A percentile compares a stretch with the other conserved stretches of the same genome.
These are phyloP conservation scores for Auricularia cornea DNA, from an alignment of 768 basidiomycete genomes.

Conservation along the genomic window DNA sequence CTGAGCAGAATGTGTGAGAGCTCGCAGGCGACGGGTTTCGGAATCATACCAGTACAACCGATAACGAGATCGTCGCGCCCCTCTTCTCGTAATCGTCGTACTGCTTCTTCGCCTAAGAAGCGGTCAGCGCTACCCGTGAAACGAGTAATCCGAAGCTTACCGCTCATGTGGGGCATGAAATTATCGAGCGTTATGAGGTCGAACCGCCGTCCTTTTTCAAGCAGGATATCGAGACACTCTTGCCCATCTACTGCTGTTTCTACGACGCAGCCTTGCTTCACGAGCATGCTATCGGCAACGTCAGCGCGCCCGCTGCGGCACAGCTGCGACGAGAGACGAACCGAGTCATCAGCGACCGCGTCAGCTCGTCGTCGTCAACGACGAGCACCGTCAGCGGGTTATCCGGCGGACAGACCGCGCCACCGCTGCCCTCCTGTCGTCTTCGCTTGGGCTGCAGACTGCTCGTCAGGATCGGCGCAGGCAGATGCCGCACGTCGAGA, in stretches of 20 bases:
- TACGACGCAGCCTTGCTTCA: conserved; percentile 29
- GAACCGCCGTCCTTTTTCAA: conserved; percentile 18
- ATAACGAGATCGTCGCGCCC: conserved; percentile 29
- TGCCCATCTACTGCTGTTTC: conserved; percentile 31
- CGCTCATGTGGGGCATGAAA: conserved; percentile 19
- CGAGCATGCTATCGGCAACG: conserved; percentile 25
- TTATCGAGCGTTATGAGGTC: conserved; percentile 33
- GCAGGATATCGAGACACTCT: conserved; percentile 27
- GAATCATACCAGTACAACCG: conserved; percentile 12
- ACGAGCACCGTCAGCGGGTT: conserved; percentile 20
- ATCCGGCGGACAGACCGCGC: background rate
- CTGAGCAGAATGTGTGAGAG: too few species aligned
- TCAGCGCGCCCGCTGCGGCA: background rate
- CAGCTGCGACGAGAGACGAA: background rate
- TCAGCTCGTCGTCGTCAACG: conserved; percentile 31
- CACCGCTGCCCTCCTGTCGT: conserved; percentile 7
- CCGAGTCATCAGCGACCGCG: conserved; percentile 14
- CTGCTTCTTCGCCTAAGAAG: conserved; percentile 28
- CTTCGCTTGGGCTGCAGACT: conserved; percentile 2
- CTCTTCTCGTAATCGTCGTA: conserved; percentile 22
- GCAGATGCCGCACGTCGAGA: background rate
- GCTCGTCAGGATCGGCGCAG: background rate
- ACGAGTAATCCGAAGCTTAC: background rate
- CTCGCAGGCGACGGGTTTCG: too few species aligned
- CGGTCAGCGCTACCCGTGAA: conserved; percentile 4